These are phyloP conservation scores for Coemansia asiatica DNA, from an alignment of 192 early-diverging fungal species.

Conservation along the genomic window DNA sequence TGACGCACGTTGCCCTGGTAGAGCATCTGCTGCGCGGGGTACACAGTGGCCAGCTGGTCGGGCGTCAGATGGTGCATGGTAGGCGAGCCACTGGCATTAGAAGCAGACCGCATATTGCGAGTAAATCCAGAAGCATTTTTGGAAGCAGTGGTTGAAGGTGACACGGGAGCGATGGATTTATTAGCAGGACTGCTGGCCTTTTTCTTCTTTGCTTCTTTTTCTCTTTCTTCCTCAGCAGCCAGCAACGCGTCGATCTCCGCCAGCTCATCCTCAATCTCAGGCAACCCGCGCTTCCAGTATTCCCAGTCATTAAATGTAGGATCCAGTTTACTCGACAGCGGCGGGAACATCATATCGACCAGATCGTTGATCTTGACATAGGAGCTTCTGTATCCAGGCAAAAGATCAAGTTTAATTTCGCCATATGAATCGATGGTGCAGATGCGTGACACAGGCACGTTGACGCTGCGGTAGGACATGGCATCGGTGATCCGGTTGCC, in stretches of 20 bases:
- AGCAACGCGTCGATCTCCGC: slow-evolving; percentile 28
- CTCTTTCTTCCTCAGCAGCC: slow-evolving; percentile 2
- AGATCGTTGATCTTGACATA: slow-evolving; percentile 89
- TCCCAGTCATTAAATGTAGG: slow-evolving; percentile 83
- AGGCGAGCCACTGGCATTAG: background rate
- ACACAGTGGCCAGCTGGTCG: background rate
- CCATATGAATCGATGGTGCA: slow-evolving; percentile 95
- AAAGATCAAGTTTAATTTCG: slow-evolving; percentile 86
- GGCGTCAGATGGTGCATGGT: background rate
- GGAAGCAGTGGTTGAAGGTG: background rate
- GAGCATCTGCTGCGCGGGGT: background rate
- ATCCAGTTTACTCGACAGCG: slow-evolving; percentile 59
- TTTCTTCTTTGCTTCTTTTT: background rate
- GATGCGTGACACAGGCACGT: slow-evolving; percentile 89
- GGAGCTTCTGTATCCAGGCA: slow-evolving; percentile 80
- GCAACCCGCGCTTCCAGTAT: slow-evolving; percentile 66
- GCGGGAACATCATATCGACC: slow-evolving; percentile 94
- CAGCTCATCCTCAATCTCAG: slow-evolving; percentile 42
- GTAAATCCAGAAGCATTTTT: background rate
- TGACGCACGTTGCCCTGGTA: slow-evolving; percentile 7
- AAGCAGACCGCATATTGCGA: slow-evolving; percentile 9
- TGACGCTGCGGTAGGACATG: slow-evolving; percentile 89
- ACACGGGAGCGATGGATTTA: background rate
- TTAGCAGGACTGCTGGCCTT: background rate
- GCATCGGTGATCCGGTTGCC: slow-evolving; percentile 98